These are phyloP conservation scores for Zoysia japonica DNA, from an alignment of 176 grass and related monocot genomes.

Conservation along the genomic window DNA sequence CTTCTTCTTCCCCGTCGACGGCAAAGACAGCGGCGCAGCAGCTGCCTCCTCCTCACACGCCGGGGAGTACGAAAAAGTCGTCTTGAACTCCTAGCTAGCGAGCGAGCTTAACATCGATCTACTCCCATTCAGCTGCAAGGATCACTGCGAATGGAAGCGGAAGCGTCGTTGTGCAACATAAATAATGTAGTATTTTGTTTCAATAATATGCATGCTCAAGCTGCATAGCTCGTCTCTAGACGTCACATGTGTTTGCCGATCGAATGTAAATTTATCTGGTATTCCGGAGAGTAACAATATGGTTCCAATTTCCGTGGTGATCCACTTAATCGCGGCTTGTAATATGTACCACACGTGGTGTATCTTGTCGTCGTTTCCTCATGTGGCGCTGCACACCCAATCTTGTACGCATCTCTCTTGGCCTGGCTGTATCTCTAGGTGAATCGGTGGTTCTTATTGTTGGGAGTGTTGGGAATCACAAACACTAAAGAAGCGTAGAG, in stretches of 20 bases:
- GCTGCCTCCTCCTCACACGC: neutral
- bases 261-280: too few relatives aligned
- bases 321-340: too few relatives aligned
- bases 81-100: conserved; percentile 7
- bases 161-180: neutral
- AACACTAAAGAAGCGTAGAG: too few relatives aligned
- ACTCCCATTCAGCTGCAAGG: neutral
- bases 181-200: neutral
- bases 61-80: conserved; percentile 31
- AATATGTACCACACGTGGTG: neutral
- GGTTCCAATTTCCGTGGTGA: too few relatives aligned
- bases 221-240: too few relatives aligned
- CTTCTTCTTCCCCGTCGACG: conserved; percentile 66
- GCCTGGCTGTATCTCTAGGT: neutral
- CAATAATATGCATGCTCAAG: neutral
- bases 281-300: too few relatives aligned
- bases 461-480: neutral
- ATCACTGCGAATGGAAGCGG: neutral
- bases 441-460: neutral
- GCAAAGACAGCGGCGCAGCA: neutral
- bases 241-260: too few relatives aligned
- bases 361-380: neutral
- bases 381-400: neutral
- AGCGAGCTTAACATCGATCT: too few relatives aligned
- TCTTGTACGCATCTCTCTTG: neutral